Conservation (phyloP, 352 stramenopile genomes). For the Pythium aphanidermatum region DNA sequence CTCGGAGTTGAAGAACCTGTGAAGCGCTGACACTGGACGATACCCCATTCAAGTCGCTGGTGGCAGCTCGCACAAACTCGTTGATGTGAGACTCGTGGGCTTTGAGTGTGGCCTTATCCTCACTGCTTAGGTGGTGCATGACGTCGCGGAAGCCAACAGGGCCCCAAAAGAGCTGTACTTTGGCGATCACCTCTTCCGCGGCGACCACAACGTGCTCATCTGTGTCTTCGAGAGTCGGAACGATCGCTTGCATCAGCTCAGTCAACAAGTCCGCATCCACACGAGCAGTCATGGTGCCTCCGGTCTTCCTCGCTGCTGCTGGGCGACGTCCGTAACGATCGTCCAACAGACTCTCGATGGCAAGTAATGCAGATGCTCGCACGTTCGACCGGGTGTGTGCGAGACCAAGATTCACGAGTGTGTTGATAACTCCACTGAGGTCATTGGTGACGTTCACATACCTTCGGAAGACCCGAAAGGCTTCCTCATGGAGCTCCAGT, state of each 20-base stretch:
- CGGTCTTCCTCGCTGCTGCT: not conserved
- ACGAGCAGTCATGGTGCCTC: slow-evolving; percentile 10
- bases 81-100: slow-evolving; percentile 42
- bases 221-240: slow-evolving; percentile 51
- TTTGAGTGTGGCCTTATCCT: slow-evolving; percentile 49
- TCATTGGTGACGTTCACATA: slow-evolving; percentile 56
- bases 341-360: slow-evolving; percentile 44
- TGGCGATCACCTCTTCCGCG: slow-evolving; percentile 55
- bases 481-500: slow-evolving; percentile 38
- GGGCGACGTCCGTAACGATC: slow-evolving; percentile 30
- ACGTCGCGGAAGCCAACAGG: slow-evolving; percentile 27
- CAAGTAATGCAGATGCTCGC: slow-evolving; percentile 43
- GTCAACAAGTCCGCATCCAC: slow-evolving; percentile 50
- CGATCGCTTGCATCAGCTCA: slow-evolving; percentile 45
- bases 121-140: slow-evolving; percentile 50
- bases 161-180: slow-evolving; percentile 56
- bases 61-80: slow-evolving; percentile 36
- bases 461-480: slow-evolving; percentile 58
- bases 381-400: slow-evolving; percentile 29
- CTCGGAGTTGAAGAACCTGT: slow-evolving; percentile 12
- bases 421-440: slow-evolving; percentile 41
- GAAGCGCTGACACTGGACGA: slow-evolving; percentile 13
- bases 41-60: not conserved
- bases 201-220: slow-evolving; percentile 55
- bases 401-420: slow-evolving; percentile 61